A percentile compares a stretch with the other conserved stretches of the same genome.
phyloP scores from a whole-genome alignment of 2,329 filamentous ascomycete species.

The Chaetomiaceae sp. region DNA sequence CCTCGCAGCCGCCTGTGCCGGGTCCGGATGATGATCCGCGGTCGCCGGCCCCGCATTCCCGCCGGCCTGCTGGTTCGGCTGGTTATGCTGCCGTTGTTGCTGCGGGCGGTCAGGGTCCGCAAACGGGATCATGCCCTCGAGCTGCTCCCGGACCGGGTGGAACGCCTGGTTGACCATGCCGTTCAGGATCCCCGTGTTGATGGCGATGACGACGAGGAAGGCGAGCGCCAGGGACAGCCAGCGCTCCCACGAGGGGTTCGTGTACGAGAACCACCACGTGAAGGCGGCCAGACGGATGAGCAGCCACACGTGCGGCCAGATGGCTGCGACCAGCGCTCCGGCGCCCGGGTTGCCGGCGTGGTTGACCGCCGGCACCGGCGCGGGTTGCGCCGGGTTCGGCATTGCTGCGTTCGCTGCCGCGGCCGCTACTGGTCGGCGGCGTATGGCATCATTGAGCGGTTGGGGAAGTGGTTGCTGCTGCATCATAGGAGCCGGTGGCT shows the following conservation, averaged over 20 bases:
- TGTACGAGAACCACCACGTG: conserved; percentile 59
- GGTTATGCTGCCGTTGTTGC: conserved; percentile 24
- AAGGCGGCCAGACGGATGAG: conserved; percentile 52
- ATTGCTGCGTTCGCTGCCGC: not conserved
- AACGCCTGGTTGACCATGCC: conserved; percentile 49
- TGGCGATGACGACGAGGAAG: conserved; percentile 50
- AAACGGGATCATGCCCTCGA: conserved; percentile 54
- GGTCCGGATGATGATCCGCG: too few species aligned
- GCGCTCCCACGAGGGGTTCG: conserved; percentile 52
- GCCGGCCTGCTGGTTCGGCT: conserved; percentile 16
- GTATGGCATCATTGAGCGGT: conserved; percentile 8
- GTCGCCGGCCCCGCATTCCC: too few species aligned
- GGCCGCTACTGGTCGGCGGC: conserved; percentile 8
- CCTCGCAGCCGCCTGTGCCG: conserved; percentile 47
- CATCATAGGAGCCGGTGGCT: conserved; percentile 18
- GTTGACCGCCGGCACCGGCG: conserved; percentile 1
- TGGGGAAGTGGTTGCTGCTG: conserved; percentile 24
- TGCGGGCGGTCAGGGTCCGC: conserved; percentile 34
- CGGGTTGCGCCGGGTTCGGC: not conserved
- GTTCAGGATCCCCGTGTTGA: conserved; percentile 55
- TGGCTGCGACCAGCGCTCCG: conserved; percentile 35
- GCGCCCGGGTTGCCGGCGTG: conserved; percentile 37
- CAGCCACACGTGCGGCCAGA: conserved; percentile 60
- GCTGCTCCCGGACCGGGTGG: conserved; percentile 50
- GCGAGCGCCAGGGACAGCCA: conserved; percentile 51